These are phyloP conservation scores for Cucumis cinereus DNA, from an alignment of 306 rosid species.

Conservation along the genomic window DNA sequence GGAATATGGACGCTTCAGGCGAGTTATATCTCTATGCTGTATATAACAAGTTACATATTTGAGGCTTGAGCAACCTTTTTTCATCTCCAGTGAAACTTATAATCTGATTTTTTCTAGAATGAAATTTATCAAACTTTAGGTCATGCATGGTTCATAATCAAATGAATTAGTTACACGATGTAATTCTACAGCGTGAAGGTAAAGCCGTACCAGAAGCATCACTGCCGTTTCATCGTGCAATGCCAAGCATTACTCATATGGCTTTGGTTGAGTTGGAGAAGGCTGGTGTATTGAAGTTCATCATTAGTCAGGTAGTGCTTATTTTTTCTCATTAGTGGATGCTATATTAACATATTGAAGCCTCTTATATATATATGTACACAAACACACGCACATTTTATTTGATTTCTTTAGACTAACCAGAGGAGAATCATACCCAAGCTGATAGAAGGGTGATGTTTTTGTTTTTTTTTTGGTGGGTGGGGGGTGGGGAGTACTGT, in stretches of 20 bases:
- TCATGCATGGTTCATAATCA: background rate
- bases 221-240: constrained; percentile 91
- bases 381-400: background rate
- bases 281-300: constrained; percentile 74
- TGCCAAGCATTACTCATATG: constrained; percentile 92
- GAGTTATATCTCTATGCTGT: constrained; percentile 1
- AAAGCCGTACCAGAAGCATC: constrained; percentile 95
- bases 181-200: constrained; percentile 69
- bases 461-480: background rate
- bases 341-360: background rate
- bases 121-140: background rate
- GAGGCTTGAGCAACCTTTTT: background rate
- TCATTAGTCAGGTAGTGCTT: constrained; percentile 75
- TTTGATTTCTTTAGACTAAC: background rate
- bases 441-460: background rate
- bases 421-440: background rate
- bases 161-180: background rate
- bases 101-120: background rate
- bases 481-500: background rate
- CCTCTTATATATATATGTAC: background rate
- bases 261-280: constrained; percentile 75
- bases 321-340: background rate
- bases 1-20: constrained; percentile 99
- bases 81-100: background rate
- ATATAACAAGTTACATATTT: background rate